phyloP scores from a whole-genome alignment of 768 basidiomycete species.

The Rhizopogon vulgaris region DNA sequence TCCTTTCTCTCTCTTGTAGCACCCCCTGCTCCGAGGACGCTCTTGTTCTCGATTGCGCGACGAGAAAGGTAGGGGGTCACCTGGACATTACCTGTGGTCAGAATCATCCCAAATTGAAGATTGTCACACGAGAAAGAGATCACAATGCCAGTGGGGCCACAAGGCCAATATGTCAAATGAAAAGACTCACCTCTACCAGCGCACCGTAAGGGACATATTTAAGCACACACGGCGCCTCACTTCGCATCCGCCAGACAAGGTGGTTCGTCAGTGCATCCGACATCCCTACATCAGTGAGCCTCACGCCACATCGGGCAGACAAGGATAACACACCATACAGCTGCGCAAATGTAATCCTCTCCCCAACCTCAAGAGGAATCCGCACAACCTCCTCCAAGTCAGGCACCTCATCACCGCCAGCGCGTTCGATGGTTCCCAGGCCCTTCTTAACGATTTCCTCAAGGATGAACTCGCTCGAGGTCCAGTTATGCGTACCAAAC shows the following conservation, averaged over 20 bases:
- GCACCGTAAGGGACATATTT: constrained; percentile 83
- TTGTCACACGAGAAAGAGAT: neutral
- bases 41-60: constrained; percentile 91
- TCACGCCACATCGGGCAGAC: neutral
- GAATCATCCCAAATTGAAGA: neutral
- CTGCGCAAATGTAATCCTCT: constrained; percentile 72
- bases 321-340: constrained; percentile 58
- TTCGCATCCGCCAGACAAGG: constrained; percentile 48
- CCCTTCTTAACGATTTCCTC: constrained; percentile 51
- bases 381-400: constrained; percentile 17
- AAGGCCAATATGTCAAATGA: neutral
- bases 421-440: constrained; percentile 21
- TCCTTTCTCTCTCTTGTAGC: constrained; percentile 38
- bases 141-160: too few species aligned
- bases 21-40: constrained; percentile 67
- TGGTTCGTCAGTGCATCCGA: constrained; percentile 73
- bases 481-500: constrained; percentile 86
- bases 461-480: constrained; percentile 57
- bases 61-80: constrained; percentile 89
- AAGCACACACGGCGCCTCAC: constrained; percentile 62
- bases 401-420: neutral
- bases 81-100: constrained; percentile 27
- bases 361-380: constrained; percentile 49
- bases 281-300: constrained; percentile 55
- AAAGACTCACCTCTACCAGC: constrained; percentile 46